Conservation (phyloP, 805 yeast genomes). For the Saccharomycopsis fermentans region DNA sequence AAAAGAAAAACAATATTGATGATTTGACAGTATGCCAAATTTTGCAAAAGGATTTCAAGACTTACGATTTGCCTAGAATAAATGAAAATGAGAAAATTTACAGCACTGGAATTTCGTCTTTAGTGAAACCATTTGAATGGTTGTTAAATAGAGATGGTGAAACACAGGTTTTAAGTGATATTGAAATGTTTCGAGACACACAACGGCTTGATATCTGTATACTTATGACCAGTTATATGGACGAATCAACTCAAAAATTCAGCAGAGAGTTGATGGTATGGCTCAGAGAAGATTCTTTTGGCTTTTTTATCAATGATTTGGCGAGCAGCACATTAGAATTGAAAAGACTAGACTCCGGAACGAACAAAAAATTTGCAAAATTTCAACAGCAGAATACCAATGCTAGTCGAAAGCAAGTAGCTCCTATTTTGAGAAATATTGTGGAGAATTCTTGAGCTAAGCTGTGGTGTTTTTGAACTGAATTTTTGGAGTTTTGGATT, state of each 20-base stretch:
- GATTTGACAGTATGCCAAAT: slow-evolving; percentile 55
- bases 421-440: slow-evolving; percentile 38
- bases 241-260: slow-evolving; percentile 6
- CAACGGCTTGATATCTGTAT: slow-evolving; percentile 27
- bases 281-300: neutral
- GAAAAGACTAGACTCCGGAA: slow-evolving; percentile 9
- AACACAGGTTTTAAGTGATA: slow-evolving; percentile 22
- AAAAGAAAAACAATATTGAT: slow-evolving; percentile 50
- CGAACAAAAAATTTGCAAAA: slow-evolving; percentile 17
- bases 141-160: slow-evolving; percentile 25
- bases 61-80: slow-evolving; percentile 30
- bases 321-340: neutral
- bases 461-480: neutral
- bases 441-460: neutral
- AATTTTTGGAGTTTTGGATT: too few relatives aligned
- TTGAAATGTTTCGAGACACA: slow-evolving; percentile 23
- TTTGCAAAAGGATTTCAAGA: slow-evolving; percentile 76
- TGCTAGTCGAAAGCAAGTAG: slow-evolving; percentile 82
- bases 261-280: slow-evolving; percentile 18
- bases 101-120: slow-evolving; percentile 66
- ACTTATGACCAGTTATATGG: slow-evolving; percentile 39
- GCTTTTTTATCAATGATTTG: neutral
- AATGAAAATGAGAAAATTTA: slow-evolving; percentile 6
- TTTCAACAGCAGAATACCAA: slow-evolving; percentile 42
- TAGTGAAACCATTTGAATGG: slow-evolving; percentile 55